Conservation (phyloP, 176 grass and related monocot genomes). For the Triticum monococcum region DNA sequence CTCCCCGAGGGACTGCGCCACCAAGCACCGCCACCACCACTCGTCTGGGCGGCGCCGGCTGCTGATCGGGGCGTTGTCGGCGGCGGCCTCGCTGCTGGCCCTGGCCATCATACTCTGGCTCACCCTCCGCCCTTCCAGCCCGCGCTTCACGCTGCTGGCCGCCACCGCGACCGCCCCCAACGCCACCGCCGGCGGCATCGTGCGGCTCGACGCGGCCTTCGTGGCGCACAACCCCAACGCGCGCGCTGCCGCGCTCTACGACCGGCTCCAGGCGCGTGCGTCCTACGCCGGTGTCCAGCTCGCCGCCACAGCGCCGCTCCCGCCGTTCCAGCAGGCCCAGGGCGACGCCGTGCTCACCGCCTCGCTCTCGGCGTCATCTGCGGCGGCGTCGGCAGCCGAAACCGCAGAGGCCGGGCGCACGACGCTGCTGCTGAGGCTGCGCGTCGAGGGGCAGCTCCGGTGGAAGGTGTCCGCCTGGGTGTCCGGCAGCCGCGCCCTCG, state of each 20-base stretch:
- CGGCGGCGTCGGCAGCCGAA: background rate
- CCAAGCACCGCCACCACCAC: background rate
- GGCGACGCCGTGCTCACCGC: slow-evolving; percentile 41
- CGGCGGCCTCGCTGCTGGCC: slow-evolving; percentile 38
- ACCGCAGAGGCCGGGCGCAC: background rate
- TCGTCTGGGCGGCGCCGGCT: background rate
- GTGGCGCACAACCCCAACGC: slow-evolving; percentile 66
- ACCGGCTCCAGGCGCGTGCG: slow-evolving; percentile 39
- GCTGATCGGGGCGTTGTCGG: slow-evolving; percentile 23
- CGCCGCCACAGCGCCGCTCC: slow-evolving; percentile 16
- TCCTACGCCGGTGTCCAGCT: slow-evolving; percentile 48
- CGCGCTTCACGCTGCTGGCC: slow-evolving; percentile 57
- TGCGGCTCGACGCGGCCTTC: slow-evolving; percentile 50
- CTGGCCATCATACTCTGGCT: slow-evolving; percentile 64
- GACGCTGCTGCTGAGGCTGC: slow-evolving; percentile 32
- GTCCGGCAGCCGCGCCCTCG: slow-evolving; percentile 47
- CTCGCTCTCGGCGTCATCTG: slow-evolving; percentile 5
- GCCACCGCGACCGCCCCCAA: background rate
- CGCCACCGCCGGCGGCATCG: background rate
- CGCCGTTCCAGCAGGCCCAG: slow-evolving; percentile 45
- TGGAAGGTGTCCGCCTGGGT: slow-evolving; percentile 78
- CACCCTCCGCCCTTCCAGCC: slow-evolving; percentile 53
- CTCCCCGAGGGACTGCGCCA: slow-evolving; percentile 39
- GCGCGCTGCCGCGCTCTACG: slow-evolving; percentile 56
- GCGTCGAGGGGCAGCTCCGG: slow-evolving; percentile 53